Evolutionary conservation across 78 protist species (phyloP), one percentile per base, ranked within the genome.

Genomic region (Cavenderia fasciculata): DNA sequence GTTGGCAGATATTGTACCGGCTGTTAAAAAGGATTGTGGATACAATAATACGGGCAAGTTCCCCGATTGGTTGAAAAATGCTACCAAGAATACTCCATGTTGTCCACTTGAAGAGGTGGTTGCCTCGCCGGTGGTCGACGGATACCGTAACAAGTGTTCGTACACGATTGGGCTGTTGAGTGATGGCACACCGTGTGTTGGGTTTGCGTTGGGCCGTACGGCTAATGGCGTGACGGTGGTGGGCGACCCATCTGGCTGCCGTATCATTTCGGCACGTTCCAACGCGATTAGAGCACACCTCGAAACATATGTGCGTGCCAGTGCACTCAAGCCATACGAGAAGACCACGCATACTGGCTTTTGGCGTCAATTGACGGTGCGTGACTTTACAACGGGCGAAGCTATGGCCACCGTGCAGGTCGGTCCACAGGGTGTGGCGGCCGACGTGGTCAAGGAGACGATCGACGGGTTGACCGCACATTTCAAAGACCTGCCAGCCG

Each of bases 361-460:
- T 38, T 90, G 94, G 94, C 75, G 94, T 29, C 87, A 90, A 70
- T 12, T 90, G 16, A 74, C 54, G 5, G 86, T 90, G 16, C 70
- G 86, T 52, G 87, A 75, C 31, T 82, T 79, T 21, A 75, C 89
- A 5, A 82, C 89, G n/a, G 94, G 94, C 65, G 88, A 90, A 46
- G 25, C 86, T 0, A 84, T 92, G 95, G 89, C 57, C 11, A 59
- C 84, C 31, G 41, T 92, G 18, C 92, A 84, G 41, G 65, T 92
- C 52, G 46, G 68, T 49, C 76, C 65, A 16, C 52, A 34, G 8
- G 76, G 77, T 29, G 25, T 84, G 21, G 33, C 54, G 2, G 40
- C 8, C n/a, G 87, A 52, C 7, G 86, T 41, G 11, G 49, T 82
- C 5, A 33, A 62, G 11, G 36, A 36, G 19, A 87, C 73, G 10